Percentiles rank a stretch among this genome's conserved stretches.
These are phyloP conservation scores for Rhodomyrtus tomentosa DNA, from an alignment of 345 rosid genomes.

Conservation along the genomic window DNA sequence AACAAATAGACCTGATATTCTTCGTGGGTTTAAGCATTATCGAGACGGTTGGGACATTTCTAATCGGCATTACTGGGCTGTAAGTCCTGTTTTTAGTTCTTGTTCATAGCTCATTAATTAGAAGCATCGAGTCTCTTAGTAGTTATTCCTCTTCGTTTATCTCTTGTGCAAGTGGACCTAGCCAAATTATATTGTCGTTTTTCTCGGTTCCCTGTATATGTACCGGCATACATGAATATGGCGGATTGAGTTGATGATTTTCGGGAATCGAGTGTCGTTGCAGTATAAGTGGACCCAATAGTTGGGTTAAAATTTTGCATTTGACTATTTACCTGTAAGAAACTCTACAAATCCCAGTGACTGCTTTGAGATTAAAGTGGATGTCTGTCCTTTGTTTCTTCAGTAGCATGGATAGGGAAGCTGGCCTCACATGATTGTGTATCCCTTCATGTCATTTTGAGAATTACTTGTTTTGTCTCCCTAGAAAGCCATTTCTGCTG, in stretches of 20 bases:
- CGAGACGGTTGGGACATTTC: slow-evolving; percentile 82
- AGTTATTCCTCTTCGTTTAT: background rate
- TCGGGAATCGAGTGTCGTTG: background rate
- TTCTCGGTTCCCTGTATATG: background rate
- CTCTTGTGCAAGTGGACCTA: background rate
- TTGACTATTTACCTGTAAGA: background rate
- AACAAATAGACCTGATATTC: slow-evolving; percentile 84
- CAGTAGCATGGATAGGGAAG: background rate
- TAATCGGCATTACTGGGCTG: slow-evolving; percentile 90
- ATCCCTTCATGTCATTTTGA: background rate
- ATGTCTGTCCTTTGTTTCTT: background rate
- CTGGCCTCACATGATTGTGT: background rate
- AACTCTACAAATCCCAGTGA: background rate
- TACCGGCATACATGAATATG: background rate
- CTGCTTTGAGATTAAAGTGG: background rate
- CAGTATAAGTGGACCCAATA: background rate
- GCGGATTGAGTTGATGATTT: background rate
- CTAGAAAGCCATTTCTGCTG: background rate
- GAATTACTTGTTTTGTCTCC: background rate
- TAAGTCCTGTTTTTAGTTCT: slow-evolving; percentile 19
- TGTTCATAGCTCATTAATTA: background rate
- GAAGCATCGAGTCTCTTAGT: background rate
- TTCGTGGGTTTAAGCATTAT: slow-evolving; percentile 51
- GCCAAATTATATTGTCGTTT: background rate
- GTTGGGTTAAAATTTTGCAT: background rate